phyloP scores from a whole-genome alignment of 768 basidiomycete genomes.

The Termitomyces eurrhizus region DNA sequence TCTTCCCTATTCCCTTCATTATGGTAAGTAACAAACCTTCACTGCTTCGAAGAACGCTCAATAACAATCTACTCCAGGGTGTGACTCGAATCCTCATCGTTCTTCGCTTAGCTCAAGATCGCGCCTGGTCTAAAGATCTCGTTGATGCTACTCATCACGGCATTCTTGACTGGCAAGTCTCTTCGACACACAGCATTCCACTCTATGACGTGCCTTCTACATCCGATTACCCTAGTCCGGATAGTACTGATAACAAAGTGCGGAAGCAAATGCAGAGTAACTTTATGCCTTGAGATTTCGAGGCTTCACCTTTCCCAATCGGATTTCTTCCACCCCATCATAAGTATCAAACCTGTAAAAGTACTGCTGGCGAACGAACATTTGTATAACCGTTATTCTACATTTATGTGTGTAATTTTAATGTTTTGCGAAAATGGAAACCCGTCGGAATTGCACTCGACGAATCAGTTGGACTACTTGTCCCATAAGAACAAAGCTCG shows the following conservation, averaged over 20 bases:
- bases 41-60: not conserved
- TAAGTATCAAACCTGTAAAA: not conserved
- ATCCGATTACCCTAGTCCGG: conserved; percentile 4
- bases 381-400: not conserved
- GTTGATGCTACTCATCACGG: conserved; percentile 16
- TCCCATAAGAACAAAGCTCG: too few species aligned
- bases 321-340: not conserved
- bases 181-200: conserved; percentile 20
- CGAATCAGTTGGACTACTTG: too few species aligned
- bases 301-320: not conserved
- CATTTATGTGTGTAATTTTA: too few species aligned
- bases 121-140: conserved; percentile 21
- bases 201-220: conserved; percentile 12
- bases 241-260: not conserved
- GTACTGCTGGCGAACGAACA: not conserved
- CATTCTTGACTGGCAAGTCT: conserved; percentile 19
- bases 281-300: not conserved
- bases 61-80: conserved; percentile 5
- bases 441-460: too few species aligned
- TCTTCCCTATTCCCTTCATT: conserved; percentile 27
- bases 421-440: too few species aligned
- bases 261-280: not conserved
- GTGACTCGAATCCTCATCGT: conserved; percentile 18
- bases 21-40: conserved; percentile 21
- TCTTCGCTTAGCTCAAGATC: conserved; percentile 20